Conservation (phyloP, 164 flowering plant species). For the Paratinospora sagittata region DNA sequence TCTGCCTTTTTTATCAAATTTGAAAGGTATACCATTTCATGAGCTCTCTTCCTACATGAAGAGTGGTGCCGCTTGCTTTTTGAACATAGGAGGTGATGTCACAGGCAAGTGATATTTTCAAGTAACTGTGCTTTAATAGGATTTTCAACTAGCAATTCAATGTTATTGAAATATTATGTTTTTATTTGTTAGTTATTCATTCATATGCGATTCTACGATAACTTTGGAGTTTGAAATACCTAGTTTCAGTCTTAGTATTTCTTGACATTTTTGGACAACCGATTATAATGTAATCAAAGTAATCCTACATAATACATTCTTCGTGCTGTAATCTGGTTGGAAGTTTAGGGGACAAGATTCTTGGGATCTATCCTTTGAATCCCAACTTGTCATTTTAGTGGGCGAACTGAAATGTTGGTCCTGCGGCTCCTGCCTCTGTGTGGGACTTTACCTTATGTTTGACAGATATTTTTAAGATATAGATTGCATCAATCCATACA, state of each 20-base stretch:
- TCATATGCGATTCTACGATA: no score
- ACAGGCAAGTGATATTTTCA: conserved; percentile 32
- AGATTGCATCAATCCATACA: neutral
- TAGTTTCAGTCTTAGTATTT: neutral
- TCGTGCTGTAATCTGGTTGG: neutral
- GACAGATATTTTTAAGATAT: neutral
- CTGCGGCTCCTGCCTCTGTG: neutral
- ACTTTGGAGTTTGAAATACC: neutral
- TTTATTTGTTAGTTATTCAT: neutral
- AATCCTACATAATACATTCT: neutral
- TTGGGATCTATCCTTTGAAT: neutral
- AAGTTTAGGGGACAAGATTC: neutral
- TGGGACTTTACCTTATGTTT: neutral
- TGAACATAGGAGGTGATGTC: conserved; percentile 41
- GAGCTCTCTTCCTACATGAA: conserved; percentile 66
- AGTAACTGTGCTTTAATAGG: no score
- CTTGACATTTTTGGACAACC: neutral
- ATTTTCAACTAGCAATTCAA: no score
- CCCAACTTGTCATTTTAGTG: neutral
- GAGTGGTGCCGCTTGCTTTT: conserved; percentile 76
- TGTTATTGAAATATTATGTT: neutral
- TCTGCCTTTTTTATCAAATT: conserved; percentile 69
- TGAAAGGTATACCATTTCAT: conserved; percentile 70
- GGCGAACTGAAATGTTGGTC: neutral
- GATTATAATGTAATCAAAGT: neutral